These are phyloP conservation scores for Phytophthora ohioensis DNA, from an alignment of 352 stramenopile genomes.

Conservation along the genomic window DNA sequence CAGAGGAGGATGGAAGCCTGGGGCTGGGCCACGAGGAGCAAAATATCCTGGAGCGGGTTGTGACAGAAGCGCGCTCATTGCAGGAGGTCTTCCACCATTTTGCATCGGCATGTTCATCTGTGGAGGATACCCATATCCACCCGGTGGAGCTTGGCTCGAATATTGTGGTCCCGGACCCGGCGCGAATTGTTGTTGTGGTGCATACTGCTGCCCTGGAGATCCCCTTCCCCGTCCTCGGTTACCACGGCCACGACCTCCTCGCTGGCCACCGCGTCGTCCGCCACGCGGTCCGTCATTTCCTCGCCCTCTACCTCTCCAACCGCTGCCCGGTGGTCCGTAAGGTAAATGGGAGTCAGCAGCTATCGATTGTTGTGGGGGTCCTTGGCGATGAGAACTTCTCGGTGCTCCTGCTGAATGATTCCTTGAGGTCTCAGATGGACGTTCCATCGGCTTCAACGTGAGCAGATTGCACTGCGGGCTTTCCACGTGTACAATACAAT, in stretches of 20 bases:
- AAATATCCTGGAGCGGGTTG: conserved; percentile 28
- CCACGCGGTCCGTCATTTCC: conserved; percentile 42
- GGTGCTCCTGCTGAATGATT: conserved; percentile 17
- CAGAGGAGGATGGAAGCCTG: conserved; percentile 19
- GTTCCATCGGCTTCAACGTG: conserved; percentile 68
- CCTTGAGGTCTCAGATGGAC: conserved; percentile 30
- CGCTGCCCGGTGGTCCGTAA: conserved; percentile 28
- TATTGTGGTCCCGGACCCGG: conserved; percentile 24
- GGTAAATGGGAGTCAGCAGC: conserved; percentile 13
- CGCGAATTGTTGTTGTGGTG: conserved; percentile 28
- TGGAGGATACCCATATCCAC: conserved; percentile 30
- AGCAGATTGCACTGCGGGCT: conserved; percentile 82
- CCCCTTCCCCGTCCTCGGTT: conserved; percentile 42
- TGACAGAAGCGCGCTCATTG: conserved; percentile 3
- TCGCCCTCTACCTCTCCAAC: conserved; percentile 49
- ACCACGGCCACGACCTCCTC: conserved; percentile 46
- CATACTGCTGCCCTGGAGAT: conserved; percentile 29
- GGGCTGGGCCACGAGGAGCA: conserved; percentile 21
- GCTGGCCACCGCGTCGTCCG: conserved; percentile 32
- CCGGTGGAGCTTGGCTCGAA: conserved; percentile 29
- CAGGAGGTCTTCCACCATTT: conserved; percentile 12
- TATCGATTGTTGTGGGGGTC: conserved; percentile 17
- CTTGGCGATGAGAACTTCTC: conserved; percentile 34
- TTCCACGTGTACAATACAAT: conserved; percentile 88
- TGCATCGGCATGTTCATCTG: conserved; percentile 35